Percentiles rank a stretch among this genome's conserved stretches.
These are phyloP conservation scores for Neocucurbitaria cava DNA, from an alignment of 2,329 filamentous ascomycete genomes.

Conservation along the genomic window DNA sequence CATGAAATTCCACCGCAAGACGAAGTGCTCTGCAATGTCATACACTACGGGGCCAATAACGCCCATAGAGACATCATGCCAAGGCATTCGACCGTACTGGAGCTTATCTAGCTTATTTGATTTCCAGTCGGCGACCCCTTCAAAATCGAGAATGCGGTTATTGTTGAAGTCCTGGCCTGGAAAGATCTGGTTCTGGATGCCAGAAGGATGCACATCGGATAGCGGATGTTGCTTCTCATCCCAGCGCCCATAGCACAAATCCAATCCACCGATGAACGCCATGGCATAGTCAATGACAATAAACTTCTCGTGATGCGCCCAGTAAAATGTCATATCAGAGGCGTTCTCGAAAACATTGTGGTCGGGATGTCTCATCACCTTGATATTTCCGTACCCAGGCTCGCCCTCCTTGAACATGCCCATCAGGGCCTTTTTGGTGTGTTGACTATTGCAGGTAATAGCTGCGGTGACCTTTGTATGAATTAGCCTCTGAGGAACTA, in stretches of 20 bases:
- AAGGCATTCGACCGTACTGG: conserved; percentile 94
- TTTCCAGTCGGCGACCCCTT: conserved; percentile 90
- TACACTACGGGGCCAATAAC: conserved; percentile 88
- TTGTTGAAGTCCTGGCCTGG: conserved; percentile 99
- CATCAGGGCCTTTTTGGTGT: conserved; percentile 89
- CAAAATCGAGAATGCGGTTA: conserved; percentile 94
- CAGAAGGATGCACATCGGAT: conserved; percentile 85
- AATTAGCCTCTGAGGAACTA: conserved; percentile 7
- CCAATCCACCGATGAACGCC: conserved; percentile 92
- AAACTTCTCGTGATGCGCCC: conserved; percentile 98
- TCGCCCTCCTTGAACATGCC: conserved; percentile 80
- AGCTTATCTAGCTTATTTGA: conserved; percentile 90
- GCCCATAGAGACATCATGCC: conserved; percentile 95
- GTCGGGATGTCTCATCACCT: conserved; percentile 87
- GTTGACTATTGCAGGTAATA: conserved; percentile 87
- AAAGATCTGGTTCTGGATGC: conserved; percentile 83
- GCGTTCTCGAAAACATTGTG: conserved; percentile 95
- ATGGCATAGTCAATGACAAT: conserved; percentile 90
- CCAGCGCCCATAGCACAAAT: conserved; percentile 96
- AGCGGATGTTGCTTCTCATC: conserved; percentile 85
- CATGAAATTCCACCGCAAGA: conserved; percentile 93
- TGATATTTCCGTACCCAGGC: conserved; percentile 87
- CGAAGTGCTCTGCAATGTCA: conserved; percentile 95
- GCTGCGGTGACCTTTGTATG: conserved; percentile 47
- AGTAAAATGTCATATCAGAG: conserved; percentile 96